Percentiles rank a stretch among this genome's conserved stretches.
Conservation (phyloP, 768 basidiomycete genomes). For the Rhodotorula kratochvilovae region DNA sequence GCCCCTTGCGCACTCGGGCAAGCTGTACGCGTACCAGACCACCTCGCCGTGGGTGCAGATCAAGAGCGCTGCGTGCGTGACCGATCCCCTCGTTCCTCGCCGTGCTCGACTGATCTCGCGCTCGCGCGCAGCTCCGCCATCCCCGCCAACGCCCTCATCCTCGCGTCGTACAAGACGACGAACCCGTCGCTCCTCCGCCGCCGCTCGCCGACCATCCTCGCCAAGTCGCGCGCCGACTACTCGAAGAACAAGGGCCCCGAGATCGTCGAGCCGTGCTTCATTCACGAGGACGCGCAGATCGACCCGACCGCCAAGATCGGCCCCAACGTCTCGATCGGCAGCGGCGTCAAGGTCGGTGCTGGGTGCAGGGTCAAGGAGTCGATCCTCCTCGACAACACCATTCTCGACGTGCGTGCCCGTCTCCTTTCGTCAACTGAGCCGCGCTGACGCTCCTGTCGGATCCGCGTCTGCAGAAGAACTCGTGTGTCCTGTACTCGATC, state of each 20-base stretch:
- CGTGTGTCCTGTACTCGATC: conserved; percentile 50
- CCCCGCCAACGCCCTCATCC: conserved; percentile 51
- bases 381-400: conserved; percentile 49
- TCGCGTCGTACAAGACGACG: conserved; percentile 48
- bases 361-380: conserved; percentile 50
- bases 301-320: conserved; percentile 51
- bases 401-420: conserved; percentile 45
- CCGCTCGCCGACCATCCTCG: conserved; percentile 43
- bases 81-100: neutral
- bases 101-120: no score
- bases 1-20: conserved; percentile 48
- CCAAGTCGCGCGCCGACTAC: conserved; percentile 39
- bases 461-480: conserved; percentile 43
- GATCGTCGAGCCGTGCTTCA: conserved; percentile 50
- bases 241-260: conserved; percentile 32
- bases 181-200: conserved; percentile 48
- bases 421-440: neutral
- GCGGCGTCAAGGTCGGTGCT: conserved; percentile 46
- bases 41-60: conserved; percentile 52
- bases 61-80: conserved; percentile 52
- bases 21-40: conserved; percentile 51
- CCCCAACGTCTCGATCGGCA: conserved; percentile 50
- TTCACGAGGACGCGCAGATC: conserved; percentile 50
- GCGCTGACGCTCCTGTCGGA: no score
- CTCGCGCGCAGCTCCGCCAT: conserved; percentile 48